These are phyloP conservation scores for Saitozyma podzolica DNA, from an alignment of 768 basidiomycete genomes.

Conservation along the genomic window DNA sequence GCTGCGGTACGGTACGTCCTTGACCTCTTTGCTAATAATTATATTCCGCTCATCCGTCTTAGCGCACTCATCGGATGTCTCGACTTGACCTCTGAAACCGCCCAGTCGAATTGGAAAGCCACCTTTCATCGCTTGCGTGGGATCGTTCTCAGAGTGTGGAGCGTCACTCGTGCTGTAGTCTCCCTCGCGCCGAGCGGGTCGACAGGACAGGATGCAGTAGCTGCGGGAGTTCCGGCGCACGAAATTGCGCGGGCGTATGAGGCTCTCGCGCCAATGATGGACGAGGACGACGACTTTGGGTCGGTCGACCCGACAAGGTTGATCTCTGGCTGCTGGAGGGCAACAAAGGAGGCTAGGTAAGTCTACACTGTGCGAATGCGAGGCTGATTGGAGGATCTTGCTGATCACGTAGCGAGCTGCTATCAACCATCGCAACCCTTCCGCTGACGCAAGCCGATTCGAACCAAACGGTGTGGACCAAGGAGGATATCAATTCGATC, in stretches of 20 bases:
- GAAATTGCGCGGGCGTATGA: conserved; percentile 50
- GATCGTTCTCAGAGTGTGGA: conserved; percentile 37
- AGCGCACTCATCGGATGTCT: conserved; percentile 31
- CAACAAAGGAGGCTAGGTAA: conserved; percentile 49
- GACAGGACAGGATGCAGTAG: neutral
- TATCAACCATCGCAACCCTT: conserved; percentile 27
- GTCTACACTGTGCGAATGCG: conserved; percentile 5
- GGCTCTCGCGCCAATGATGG: conserved; percentile 24
- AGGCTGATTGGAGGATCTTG: neutral
- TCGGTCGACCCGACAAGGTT: conserved; percentile 35
- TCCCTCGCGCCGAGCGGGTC: conserved; percentile 17
- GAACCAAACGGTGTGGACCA: conserved; percentile 26
- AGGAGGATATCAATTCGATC: conserved; percentile 21
- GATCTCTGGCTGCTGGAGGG: conserved; percentile 49
- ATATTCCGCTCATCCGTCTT: no score
- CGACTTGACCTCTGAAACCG: neutral
- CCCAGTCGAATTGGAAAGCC: conserved; percentile 15
- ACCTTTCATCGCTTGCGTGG: conserved; percentile 19
- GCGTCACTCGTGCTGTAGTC: conserved; percentile 33
- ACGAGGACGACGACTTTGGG: conserved; percentile 29
- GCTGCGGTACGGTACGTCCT: conserved; percentile 37
- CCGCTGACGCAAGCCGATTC: conserved; percentile 16
- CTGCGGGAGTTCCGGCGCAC: conserved; percentile 19
- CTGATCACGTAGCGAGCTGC: conserved; percentile 23
- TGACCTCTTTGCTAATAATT: neutral